phyloP scores from a whole-genome alignment of 805 yeast species.

The Barnettozyma siamensis region DNA sequence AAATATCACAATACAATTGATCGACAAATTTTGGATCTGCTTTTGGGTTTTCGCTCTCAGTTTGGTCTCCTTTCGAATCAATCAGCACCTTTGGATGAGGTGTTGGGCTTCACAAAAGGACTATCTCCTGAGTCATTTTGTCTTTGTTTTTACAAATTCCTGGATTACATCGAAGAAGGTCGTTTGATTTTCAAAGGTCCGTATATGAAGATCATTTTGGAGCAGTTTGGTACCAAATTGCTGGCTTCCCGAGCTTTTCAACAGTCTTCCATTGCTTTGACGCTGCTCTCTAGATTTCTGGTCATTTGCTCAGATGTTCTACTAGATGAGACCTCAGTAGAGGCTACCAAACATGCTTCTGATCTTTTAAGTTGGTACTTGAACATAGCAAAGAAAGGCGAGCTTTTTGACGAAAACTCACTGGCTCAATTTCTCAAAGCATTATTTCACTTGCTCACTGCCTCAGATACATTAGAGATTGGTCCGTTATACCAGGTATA shows the following conservation, averaged over 20 bases:
- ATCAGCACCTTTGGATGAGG: conserved; percentile 12
- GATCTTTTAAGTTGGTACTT: conserved; percentile 45
- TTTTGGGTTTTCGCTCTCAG: conserved; percentile 5
- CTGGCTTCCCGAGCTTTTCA: conserved; percentile 29
- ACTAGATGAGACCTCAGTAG: conserved; percentile 19
- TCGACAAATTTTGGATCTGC: conserved; percentile 8
- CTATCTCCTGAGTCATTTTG: conserved; percentile 10
- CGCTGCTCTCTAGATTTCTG: conserved; percentile 30
- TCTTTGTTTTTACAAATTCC: conserved; percentile 10
- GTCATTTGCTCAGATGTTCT: conserved; percentile 24
- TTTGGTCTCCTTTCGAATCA: conserved; percentile 3
- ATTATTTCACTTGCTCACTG: conserved; percentile 26
- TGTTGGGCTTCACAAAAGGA: conserved; percentile 8
- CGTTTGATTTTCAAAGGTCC: conserved; percentile 1
- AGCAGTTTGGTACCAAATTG: conserved; percentile 16
- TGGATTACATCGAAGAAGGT: conserved; percentile 8
- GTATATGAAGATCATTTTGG: conserved; percentile 8
- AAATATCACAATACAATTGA: conserved; percentile 9
- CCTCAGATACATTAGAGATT: conserved; percentile 17
- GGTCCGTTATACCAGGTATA: not conserved
- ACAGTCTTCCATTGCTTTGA: conserved; percentile 35
- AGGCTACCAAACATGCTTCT: conserved; percentile 34
- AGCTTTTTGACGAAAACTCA: conserved; percentile 36
- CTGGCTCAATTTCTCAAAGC: conserved; percentile 29
- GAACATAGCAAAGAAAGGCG: conserved; percentile 33